A percentile compares a stretch with the other conserved stretches of the same genome.
phyloP scores from a whole-genome alignment of 169 alveolate species.

The Theileria sp. region DNA sequence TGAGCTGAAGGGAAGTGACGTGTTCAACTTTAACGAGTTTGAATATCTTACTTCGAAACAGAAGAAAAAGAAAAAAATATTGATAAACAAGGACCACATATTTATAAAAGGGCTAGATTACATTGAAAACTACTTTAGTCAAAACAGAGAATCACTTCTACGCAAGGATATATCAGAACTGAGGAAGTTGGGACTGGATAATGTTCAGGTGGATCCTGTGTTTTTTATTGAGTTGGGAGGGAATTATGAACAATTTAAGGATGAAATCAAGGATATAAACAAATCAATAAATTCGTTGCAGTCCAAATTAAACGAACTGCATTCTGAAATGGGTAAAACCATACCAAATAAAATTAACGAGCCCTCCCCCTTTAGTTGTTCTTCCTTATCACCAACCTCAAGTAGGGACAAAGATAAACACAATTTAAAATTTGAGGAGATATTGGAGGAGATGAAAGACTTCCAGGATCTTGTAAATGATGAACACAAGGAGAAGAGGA shows the following conservation, averaged over 20 bases:
- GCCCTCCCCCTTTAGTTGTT: constrained; percentile 8
- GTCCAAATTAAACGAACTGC: constrained; percentile 24
- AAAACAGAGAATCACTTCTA: background rate
- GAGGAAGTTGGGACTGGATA: constrained; percentile 12
- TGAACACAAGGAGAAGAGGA: constrained; percentile 72
- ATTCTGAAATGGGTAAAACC: constrained; percentile 41
- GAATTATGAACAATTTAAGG: constrained; percentile 28
- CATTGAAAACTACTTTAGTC: constrained; percentile 9
- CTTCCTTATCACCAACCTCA: background rate
- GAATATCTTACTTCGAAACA: background rate
- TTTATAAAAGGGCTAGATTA: constrained; percentile 13
- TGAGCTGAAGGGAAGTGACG: constrained; percentile 2
- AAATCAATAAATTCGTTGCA: constrained; percentile 5
- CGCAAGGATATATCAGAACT: background rate
- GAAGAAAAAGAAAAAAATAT: constrained; percentile 1
- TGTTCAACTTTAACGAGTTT: constrained; percentile 1
- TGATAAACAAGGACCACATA: background rate
- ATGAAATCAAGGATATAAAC: constrained; percentile 12
- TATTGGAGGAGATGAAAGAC: constrained; percentile 68
- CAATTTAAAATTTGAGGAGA: constrained; percentile 26
- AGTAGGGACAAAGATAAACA: constrained; percentile 20
- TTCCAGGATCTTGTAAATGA: constrained; percentile 74
- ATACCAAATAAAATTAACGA: constrained; percentile 33
- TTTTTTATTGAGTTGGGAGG: constrained; percentile 51
- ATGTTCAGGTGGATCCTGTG: constrained; percentile 26